Evolutionary conservation across 169 alveolate species (phyloP).

Genomic region (Fabrea salina): DNA sequence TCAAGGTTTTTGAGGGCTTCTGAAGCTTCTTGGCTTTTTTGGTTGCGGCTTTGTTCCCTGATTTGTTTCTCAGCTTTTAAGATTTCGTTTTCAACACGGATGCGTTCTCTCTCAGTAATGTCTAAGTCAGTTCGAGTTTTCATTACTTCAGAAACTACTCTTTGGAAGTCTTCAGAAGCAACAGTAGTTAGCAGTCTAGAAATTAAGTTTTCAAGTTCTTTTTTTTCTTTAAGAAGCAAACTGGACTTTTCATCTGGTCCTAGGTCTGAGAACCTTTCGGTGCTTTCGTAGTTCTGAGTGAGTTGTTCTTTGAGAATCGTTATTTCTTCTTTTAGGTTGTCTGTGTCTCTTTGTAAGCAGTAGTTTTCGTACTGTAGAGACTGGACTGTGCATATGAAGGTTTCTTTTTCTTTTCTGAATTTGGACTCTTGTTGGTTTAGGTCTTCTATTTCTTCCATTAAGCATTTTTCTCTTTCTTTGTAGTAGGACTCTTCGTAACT

Average conservation of each 20-base stretch:
- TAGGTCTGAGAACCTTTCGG: conserved; percentile 13
- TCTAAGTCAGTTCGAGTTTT: conserved; percentile 25
- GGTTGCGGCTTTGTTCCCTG: conserved; percentile 30
- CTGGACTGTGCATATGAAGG: background rate
- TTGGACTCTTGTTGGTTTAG: background rate
- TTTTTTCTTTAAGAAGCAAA: conserved; percentile 27
- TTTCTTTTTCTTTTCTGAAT: conserved; percentile 17
- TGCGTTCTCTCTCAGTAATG: conserved; percentile 27
- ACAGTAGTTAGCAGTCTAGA: conserved; percentile 21
- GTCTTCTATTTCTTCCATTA: conserved; percentile 16
- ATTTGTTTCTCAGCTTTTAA: conserved; percentile 38
- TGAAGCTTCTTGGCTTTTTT: conserved; percentile 14
- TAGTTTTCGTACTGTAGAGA: conserved; percentile 37
- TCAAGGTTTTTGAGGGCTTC: conserved; percentile 13
- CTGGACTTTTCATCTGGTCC: conserved; percentile 32
- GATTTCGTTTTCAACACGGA: conserved; percentile 26
- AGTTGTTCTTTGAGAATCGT: conserved; percentile 6
- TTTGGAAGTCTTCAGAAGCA: conserved; percentile 33
- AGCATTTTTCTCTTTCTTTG: conserved; percentile 3
- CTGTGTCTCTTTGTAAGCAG: conserved; percentile 14
- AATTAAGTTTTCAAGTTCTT: conserved; percentile 1
- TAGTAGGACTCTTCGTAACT: background rate
- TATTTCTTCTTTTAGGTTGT: conserved; percentile 31
- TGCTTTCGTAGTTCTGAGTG: background rate
- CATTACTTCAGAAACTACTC: conserved; percentile 28